These are phyloP conservation scores for Penicillium tannophilum DNA, from an alignment of 495 filamentous ascomycete genomes.

Conservation along the genomic window DNA sequence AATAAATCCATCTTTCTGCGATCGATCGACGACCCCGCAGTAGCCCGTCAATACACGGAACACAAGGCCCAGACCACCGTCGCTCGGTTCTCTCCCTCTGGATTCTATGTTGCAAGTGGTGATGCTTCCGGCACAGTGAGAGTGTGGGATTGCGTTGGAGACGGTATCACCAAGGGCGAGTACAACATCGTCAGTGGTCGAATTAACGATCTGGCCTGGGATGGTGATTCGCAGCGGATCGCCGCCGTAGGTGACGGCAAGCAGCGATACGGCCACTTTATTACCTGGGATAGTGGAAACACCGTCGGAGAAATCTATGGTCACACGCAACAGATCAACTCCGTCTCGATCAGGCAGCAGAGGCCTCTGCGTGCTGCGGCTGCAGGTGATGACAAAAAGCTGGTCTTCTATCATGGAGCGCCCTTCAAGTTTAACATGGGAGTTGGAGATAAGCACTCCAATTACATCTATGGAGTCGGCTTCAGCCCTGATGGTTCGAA, in stretches of 20 bases:
- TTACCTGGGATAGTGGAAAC: conserved; percentile 94
- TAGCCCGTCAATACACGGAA: conserved; percentile 82
- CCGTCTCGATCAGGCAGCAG: conserved; percentile 86
- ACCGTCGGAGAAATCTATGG: conserved; percentile 91
- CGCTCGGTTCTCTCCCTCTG: conserved; percentile 91
- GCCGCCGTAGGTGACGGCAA: conserved; percentile 95
- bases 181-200: conserved; percentile 92
- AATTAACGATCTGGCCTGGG: conserved; percentile 96
- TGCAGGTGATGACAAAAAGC: conserved; percentile 81
- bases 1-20: conserved; percentile 96
- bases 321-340: conserved; percentile 87
- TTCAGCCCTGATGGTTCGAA: conserved; percentile 88
- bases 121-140: conserved; percentile 81
- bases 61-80: conserved; percentile 89
- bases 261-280: conserved; percentile 90
- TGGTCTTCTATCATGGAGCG: conserved; percentile 90
- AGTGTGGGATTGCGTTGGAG: conserved; percentile 78
- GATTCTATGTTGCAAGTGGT: conserved; percentile 94
- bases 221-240: conserved; percentile 93
- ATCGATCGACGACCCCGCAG: conserved; percentile 83
- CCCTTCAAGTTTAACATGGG: conserved; percentile 91
- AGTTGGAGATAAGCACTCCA: conserved; percentile 76
- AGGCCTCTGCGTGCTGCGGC: conserved; percentile 88
- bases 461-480: conserved; percentile 82
- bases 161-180: conserved; percentile 69